A percentile compares a stretch with the other conserved stretches of the same genome.
Evolutionary conservation across 2,329 filamentous ascomycete genomes (phyloP).

Genomic region (Monilinia vaccinii-corymbosi): DNA sequence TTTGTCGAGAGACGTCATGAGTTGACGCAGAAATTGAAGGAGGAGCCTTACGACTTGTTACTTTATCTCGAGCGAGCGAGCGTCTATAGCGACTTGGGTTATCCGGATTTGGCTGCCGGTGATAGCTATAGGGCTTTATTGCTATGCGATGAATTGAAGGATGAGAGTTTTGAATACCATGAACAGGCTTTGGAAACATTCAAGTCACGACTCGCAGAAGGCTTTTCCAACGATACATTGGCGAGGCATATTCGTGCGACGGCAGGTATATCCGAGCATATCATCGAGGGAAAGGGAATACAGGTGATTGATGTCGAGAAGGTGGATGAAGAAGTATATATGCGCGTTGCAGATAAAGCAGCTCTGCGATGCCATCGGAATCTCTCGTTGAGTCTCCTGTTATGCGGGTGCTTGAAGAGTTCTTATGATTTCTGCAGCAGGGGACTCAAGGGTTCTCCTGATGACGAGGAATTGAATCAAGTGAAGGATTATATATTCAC

Average conservation of each 20-base stretch:
- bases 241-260: conserved; percentile 12
- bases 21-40: conserved; percentile 46
- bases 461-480: conserved; percentile 46
- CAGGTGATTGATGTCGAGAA: conserved; percentile 26
- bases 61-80: conserved; percentile 61
- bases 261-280: conserved; percentile 15
- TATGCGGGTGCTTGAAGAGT: conserved; percentile 61
- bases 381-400: conserved; percentile 46
- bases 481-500: conserved; percentile 45
- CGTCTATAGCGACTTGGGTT: conserved; percentile 65
- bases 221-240: conserved; percentile 36
- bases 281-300: conserved; percentile 3
- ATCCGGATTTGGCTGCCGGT: conserved; percentile 80
- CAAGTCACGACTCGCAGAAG: conserved; percentile 14
- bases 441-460: conserved; percentile 46
- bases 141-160: conserved; percentile 68
- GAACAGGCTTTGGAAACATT: conserved; percentile 47
- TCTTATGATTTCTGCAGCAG: conserved; percentile 56
- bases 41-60: conserved; percentile 50
- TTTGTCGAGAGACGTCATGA: conserved; percentile 46
- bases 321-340: conserved; percentile 30
- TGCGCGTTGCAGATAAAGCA: conserved; percentile 38
- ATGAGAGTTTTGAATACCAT: conserved; percentile 78
- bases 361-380: conserved; percentile 52
- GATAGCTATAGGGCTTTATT: conserved; percentile 89